These are phyloP conservation scores for Rhizophora mangle DNA, from an alignment of 345 rosid genomes.

Conservation along the genomic window DNA sequence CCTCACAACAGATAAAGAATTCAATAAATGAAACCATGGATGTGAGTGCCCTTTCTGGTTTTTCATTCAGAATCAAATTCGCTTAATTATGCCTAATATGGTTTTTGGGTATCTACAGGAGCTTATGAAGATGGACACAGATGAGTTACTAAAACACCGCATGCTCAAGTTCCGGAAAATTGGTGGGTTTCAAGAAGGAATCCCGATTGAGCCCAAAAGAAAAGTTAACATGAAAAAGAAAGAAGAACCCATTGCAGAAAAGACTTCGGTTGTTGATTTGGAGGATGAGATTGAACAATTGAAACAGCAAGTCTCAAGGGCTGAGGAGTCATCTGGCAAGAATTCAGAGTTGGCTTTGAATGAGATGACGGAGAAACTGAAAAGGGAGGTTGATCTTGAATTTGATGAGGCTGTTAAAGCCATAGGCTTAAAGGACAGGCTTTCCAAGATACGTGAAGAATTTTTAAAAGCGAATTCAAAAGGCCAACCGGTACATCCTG, in stretches of 20 bases:
- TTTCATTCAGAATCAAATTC: constrained; percentile 13
- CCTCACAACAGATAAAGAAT: constrained; percentile 79
- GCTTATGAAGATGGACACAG: constrained; percentile 61
- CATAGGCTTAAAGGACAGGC: constrained; percentile 55
- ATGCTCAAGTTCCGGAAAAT: constrained; percentile 77
- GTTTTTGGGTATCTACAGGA: constrained; percentile 46
- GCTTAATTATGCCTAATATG: constrained; percentile 10
- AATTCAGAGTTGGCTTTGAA: constrained; percentile 49
- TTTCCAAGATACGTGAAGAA: constrained; percentile 43
- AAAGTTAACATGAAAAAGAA: constrained; percentile 74
- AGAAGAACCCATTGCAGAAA: constrained; percentile 37
- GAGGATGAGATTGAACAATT: constrained; percentile 65
- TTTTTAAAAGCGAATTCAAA: constrained; percentile 45
- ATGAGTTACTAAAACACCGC: constrained; percentile 65
- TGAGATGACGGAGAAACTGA: constrained; percentile 64
- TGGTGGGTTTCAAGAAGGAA: constrained; percentile 69
- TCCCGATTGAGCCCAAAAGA: constrained; percentile 54
- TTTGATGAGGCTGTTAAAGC: constrained; percentile 59
- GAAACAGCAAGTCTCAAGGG: constrained; percentile 60
- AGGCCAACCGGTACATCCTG: constrained; percentile 59
- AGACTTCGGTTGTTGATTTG: constrained; percentile 45
- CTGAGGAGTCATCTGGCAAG: constrained; percentile 55
- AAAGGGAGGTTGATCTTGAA: constrained; percentile 73
- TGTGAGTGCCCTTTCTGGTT: constrained; percentile 45
- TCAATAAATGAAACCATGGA: constrained; percentile 74